Evolutionary conservation across 169 alveolate genomes (phyloP), one percentile per base, ranked within the genome.

Genomic region (Fabrea salina): DNA sequence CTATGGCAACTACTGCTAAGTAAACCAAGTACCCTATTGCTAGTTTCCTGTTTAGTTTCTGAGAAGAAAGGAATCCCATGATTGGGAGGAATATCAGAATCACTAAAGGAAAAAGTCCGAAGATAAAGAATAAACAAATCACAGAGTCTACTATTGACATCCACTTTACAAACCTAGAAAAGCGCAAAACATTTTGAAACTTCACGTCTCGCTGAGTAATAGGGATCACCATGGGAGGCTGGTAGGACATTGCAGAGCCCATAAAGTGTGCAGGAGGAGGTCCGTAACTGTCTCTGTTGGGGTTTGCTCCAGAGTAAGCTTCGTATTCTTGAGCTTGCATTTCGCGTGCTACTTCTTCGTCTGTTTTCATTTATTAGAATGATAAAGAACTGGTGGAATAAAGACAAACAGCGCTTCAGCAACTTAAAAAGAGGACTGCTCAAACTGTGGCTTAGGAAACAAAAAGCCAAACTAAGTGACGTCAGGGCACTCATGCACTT

Each of bases 291-390:
- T n/a, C n/a, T n/a, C n/a, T n/a, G n/a, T n/a, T n/a, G n/a, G n/a
- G n/a, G n/a, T n/a, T n/a, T n/a, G n/a, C n/a, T n/a, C n/a, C n/a
- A n/a, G n/a, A n/a, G n/a, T n/a, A n/a, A n/a, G n/a, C 59, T 4
- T 51, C 27, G 59, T 22, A 51, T 33, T 51, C 59, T 51, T 51
- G 37, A 0, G 19, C 59, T 51, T 51, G 59, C 25, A 51, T 1
- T 33, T 51, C 59, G 19, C 27, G 19, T 51, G 59, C 25, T 22
- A 51, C 27, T 11, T 51, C 39, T 11, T 51, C 59, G 59, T 51
- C 59, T 5, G 37, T 51, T 51, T 51, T 51, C 59, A 51, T 51
- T 51, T 51, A n/a, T n/a, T n/a, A n/a, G n/a, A n/a, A 47, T 47
- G 56, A 1, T 47, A 47, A 47, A 47, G 5, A 47, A 47, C 16